These are phyloP conservation scores for Paramyrothecium roridum DNA, from an alignment of 2,329 filamentous ascomycete genomes.

Conservation along the genomic window DNA sequence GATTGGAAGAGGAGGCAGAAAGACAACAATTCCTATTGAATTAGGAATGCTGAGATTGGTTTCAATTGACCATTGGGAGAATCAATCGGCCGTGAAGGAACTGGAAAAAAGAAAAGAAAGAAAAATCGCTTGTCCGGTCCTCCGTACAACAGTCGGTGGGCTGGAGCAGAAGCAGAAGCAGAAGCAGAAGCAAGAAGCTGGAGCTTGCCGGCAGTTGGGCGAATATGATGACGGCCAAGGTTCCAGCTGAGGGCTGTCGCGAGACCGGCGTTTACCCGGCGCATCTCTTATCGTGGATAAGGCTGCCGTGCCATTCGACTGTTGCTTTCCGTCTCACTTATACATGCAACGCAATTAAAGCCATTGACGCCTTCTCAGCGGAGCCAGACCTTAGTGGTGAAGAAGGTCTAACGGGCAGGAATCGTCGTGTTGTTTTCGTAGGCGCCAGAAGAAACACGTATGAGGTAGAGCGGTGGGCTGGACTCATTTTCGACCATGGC, in stretches of 20 bases:
- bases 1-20: too few relatives aligned
- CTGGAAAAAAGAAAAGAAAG: background rate
- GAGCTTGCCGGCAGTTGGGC: background rate
- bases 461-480: constrained; percentile 5
- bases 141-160: background rate
- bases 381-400: too few relatives aligned
- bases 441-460: background rate
- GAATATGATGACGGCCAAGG: background rate
- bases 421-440: too few relatives aligned
- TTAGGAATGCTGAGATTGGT: background rate
- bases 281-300: constrained; percentile 4
- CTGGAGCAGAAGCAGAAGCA: too few relatives aligned
- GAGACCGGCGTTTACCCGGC: constrained; percentile 13
- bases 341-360: background rate
- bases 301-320: background rate
- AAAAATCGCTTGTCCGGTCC: background rate
- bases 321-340: background rate
- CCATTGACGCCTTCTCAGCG: background rate
- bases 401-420: too few relatives aligned
- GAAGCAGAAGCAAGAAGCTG: too few relatives aligned
- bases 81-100: background rate
- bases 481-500: constrained; percentile 48
- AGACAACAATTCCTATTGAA: too few relatives aligned
- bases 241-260: background rate
- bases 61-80: background rate